Conservation (phyloP, 352 stramenopile genomes). For the Phytophthora sp. region DNA sequence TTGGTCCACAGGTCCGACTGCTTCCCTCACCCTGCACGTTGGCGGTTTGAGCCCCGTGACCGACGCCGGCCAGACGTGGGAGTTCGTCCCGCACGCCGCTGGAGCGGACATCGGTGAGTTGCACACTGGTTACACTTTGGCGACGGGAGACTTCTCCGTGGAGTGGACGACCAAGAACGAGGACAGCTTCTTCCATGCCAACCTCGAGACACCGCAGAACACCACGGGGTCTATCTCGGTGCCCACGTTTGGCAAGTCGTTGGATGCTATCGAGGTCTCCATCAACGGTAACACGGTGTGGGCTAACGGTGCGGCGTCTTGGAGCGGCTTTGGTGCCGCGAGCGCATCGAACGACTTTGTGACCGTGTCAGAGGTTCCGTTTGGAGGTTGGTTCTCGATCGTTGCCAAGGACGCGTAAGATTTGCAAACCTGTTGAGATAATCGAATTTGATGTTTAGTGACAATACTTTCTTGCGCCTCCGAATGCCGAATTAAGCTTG, state of each 20-base stretch:
- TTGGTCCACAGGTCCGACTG: slow-evolving; percentile 42
- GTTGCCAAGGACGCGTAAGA: slow-evolving; percentile 16
- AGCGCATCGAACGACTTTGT: slow-evolving; percentile 24
- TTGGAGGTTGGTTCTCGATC: slow-evolving; percentile 18
- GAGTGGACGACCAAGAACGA: slow-evolving; percentile 31
- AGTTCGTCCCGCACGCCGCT: slow-evolving; percentile 31
- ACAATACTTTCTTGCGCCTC: no score
- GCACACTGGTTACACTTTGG: slow-evolving; percentile 32
- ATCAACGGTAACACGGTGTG: slow-evolving; percentile 41
- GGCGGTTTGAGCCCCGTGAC: slow-evolving; percentile 28
- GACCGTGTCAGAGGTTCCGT: slow-evolving; percentile 17
- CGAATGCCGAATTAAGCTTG: no score
- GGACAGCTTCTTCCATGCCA: slow-evolving; percentile 28
- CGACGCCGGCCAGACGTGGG: slow-evolving; percentile 35
- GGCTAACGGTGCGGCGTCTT: slow-evolving; percentile 15
- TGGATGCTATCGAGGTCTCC: slow-evolving; percentile 28
- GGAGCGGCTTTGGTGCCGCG: slow-evolving; percentile 9
- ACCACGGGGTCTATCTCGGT: slow-evolving; percentile 38
- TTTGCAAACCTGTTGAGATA: no score
- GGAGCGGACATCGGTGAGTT: slow-evolving; percentile 18
- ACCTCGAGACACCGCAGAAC: slow-evolving; percentile 9
- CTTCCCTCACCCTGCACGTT: slow-evolving; percentile 26
- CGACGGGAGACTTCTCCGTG: slow-evolving; percentile 22
- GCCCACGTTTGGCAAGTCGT: slow-evolving; percentile 33
- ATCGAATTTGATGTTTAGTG: no score